Evolutionary conservation across 164 flowering plant species (phyloP).

Genomic region (Chimonanthus salicifolius): DNA sequence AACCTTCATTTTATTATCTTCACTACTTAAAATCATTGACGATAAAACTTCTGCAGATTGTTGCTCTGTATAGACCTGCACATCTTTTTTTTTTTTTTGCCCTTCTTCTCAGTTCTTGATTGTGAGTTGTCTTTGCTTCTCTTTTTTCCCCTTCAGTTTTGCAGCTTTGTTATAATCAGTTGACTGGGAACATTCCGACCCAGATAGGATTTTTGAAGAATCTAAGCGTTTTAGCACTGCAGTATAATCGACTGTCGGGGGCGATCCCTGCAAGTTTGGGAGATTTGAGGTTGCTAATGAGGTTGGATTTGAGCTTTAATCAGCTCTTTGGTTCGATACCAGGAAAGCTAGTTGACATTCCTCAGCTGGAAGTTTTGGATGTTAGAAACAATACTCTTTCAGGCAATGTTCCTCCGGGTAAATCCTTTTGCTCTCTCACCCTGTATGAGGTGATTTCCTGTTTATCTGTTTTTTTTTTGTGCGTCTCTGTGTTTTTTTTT

Average conservation of each 20-base stretch:
- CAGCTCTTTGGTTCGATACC: conserved; percentile 78
- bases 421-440: background rate
- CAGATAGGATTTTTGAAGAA: conserved; percentile 69
- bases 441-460: background rate
- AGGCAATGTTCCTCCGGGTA: conserved; percentile 83
- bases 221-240: conserved; percentile 70
- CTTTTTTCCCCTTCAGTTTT: conserved; percentile 41
- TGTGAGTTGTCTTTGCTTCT: background rate
- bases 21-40: no score
- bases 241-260: conserved; percentile 60
- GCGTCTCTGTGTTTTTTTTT: background rate
- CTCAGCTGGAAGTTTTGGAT: conserved; percentile 54
- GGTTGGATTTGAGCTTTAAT: conserved; percentile 89
- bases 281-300: conserved; percentile 40
- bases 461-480: background rate
- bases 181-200: conserved; percentile 78
- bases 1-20: no score
- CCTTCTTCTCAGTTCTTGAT: background rate
- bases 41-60: no score
- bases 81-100: conserved; percentile 2
- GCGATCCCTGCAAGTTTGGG: conserved; percentile 93
- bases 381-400: conserved; percentile 78
- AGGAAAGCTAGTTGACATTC: conserved; percentile 46
- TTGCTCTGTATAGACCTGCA: no score
- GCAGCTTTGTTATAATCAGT: conserved; percentile 82